phyloP scores from a whole-genome alignment of 2,329 filamentous ascomycete genomes.

The Pseudocercospora eumusae region DNA sequence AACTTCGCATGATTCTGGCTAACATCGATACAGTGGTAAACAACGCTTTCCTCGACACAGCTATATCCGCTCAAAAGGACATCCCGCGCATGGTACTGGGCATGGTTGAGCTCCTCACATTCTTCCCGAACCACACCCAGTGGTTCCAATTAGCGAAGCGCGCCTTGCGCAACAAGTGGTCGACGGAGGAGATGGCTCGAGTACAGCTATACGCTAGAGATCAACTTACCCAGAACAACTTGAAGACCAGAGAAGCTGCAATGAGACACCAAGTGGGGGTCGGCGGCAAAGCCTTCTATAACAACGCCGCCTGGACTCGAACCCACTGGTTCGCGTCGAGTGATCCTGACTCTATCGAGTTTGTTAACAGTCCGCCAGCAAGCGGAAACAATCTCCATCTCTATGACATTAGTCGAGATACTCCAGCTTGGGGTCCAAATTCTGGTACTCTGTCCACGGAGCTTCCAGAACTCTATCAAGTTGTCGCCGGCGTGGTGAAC shows the following conservation, averaged over 20 bases:
- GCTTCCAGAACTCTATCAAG: not conserved
- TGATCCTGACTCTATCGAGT: not conserved
- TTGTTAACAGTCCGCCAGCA: not conserved
- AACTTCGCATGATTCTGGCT: too few relatives aligned
- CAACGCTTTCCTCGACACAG: too few relatives aligned
- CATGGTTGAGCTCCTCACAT: conserved; percentile 2
- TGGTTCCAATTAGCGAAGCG: not conserved
- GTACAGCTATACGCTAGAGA: conserved; percentile 18
- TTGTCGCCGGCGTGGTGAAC: conserved; percentile 13
- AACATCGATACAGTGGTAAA: too few relatives aligned
- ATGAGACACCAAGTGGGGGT: not conserved
- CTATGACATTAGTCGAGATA: not conserved
- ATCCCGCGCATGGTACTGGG: too few relatives aligned
- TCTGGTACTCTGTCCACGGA: not conserved
- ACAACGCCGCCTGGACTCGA: not conserved
- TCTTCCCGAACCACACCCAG: conserved; percentile 13
- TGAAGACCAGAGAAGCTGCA: conserved; percentile 5
- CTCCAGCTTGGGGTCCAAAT: not conserved
- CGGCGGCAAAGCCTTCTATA: not conserved
- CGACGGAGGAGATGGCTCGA: conserved; percentile 11
- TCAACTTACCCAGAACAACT: not conserved
- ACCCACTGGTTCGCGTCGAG: not conserved
- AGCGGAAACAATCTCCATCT: not conserved
- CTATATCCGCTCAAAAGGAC: too few relatives aligned
- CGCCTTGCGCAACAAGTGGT: conserved; percentile 18